Conservation (phyloP, 176 grass and related monocot genomes). For the Oryza glaberrima region DNA sequence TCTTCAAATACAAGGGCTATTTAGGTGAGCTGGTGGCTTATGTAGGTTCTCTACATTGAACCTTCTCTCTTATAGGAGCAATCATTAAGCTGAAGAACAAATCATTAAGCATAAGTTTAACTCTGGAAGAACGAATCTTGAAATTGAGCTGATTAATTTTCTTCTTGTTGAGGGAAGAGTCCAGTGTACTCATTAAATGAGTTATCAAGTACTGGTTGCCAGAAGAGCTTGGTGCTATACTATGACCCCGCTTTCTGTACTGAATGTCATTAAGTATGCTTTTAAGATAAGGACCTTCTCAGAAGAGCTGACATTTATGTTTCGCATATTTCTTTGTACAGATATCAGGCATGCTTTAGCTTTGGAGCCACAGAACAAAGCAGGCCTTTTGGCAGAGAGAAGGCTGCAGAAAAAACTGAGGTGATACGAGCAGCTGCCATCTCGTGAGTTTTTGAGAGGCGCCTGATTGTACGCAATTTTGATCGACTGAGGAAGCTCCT, state of each 20-base stretch:
- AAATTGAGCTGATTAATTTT: not conserved
- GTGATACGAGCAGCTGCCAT: constrained; percentile 28
- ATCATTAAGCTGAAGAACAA: not conserved
- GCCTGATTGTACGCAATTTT: constrained; percentile 37
- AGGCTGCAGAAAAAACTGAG: constrained; percentile 69
- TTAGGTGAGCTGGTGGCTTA: not conserved
- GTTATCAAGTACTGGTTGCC: constrained; percentile 5
- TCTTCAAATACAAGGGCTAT: not conserved
- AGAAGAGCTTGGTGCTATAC: not conserved
- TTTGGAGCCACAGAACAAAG: constrained; percentile 94
- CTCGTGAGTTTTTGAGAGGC: constrained; percentile 1
- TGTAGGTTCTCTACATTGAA: not conserved
- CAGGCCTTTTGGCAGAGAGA: constrained; percentile 80
- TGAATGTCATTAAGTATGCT: not conserved
- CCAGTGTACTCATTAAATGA: not conserved
- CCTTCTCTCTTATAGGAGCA: not conserved
- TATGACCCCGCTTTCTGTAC: not conserved
- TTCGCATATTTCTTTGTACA: constrained; percentile 34
- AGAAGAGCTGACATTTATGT: not conserved
- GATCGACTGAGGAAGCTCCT: not conserved
- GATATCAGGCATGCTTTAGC: constrained; percentile 90
- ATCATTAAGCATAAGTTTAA: not conserved
- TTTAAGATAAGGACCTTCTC: not conserved
- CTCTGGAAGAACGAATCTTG: not conserved
- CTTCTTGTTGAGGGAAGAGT: not conserved